Base-by-base conservation (phyloP, 1,284 basidiomycete species). In the Moniliella sp. region DNA sequence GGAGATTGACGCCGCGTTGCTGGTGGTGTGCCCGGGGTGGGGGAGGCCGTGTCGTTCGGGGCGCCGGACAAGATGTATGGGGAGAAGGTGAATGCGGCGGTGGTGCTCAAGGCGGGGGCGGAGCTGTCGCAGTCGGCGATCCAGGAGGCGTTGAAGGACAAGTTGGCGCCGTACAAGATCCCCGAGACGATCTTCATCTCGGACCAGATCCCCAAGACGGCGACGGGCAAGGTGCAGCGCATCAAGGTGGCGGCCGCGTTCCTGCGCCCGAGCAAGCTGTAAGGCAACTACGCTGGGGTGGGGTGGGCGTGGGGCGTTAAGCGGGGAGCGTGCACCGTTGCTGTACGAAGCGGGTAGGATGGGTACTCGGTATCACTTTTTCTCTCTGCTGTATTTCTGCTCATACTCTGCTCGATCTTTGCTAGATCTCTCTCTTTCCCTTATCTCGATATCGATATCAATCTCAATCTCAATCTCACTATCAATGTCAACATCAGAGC, bases 1-100 rank as follows among this genome's bases (percentile, higher is more conserved):
- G 40, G 73, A 76, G 57, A 58, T 74, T 11, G 65, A 70, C 41
- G 52, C 59, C 0, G 67, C 67, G 0, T 47, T 76, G 9, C 54
- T 64, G 3, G n/a, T n/a, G 46, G 54, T 1, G 51, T 70, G n/a
- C 41, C 57, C 1, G 67, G 66, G 17, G 65, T 74, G 11, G 48
- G 50, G 11, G 72, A 74, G 28, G 69, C 69, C 3, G 61, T 62
- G 1, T 43, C 37, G 61, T 69, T 63, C 34, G 56, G 46, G 5
- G 51, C 62, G 17, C 60, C 61, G 2, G 53, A 63, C 37, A 39
- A 48, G 30, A 46, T 46, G 33, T 59, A 62, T 33, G 56, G 57
- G 15, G 55, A 62, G 31, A 48, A 55, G 25, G 61, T 62, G 3
- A 59, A 58, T 30, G 62, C 61, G 4, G 49, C 45, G 10, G 47